These are phyloP conservation scores for Chlorella vulgaris DNA, from an alignment of 139 green algal genomes.

Conservation along the genomic window DNA sequence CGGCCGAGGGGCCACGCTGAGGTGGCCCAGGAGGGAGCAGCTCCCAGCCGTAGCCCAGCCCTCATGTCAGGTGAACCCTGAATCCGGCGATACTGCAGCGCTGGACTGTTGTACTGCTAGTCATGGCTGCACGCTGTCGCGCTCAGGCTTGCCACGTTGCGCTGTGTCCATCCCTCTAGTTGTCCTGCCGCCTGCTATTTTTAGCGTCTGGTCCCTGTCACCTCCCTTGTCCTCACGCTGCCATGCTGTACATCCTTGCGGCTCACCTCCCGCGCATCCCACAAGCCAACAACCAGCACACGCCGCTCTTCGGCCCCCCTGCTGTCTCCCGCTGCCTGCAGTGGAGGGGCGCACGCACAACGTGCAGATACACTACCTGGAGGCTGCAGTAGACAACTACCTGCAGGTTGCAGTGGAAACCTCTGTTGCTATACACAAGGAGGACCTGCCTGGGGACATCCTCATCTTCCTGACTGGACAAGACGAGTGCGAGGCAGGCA, in stretches of 20 bases:
- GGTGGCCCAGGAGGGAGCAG: constrained; percentile 14
- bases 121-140: no score
- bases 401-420: constrained; percentile 75
- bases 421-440: constrained; percentile 73
- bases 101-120: no score
- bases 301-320: neutral
- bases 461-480: constrained; percentile 92
- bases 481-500: constrained; percentile 70
- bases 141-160: neutral
- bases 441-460: constrained; percentile 85
- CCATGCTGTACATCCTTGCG: no score
- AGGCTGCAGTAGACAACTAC: constrained; percentile 71
- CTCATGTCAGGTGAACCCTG: constrained; percentile 52
- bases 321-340: neutral
- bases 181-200: no score
- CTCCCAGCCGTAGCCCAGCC: constrained; percentile 39
- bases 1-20: constrained; percentile 77
- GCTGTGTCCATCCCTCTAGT: no score
- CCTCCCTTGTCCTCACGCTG: no score
- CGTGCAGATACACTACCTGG: constrained; percentile 63
- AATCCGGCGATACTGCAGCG: no score
- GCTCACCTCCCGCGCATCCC: no score
- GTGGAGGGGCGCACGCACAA: constrained; percentile 76
- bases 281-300: neutral
- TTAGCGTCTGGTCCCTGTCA: no score